phyloP scores from a whole-genome alignment of 2,329 filamentous ascomycete genomes.

The Coleophoma cylindrospora region DNA sequence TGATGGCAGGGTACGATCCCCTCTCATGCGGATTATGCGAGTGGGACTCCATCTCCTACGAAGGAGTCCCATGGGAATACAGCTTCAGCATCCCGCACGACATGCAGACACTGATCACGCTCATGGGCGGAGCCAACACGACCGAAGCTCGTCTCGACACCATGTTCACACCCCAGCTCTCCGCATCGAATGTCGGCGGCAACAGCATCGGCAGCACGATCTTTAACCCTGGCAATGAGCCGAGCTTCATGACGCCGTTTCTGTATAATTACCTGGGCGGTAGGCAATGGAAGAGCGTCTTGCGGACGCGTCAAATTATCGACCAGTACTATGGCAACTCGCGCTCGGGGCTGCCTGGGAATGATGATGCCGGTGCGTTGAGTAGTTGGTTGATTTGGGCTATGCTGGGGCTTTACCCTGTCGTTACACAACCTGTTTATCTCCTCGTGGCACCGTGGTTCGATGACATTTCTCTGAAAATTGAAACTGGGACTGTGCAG shows the following conservation, averaged over 20 bases:
- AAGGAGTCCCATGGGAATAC: conserved; percentile 48
- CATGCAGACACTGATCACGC: conserved; percentile 42
- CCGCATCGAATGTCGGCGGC: conserved; percentile 1
- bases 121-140: conserved; percentile 43
- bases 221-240: conserved; percentile 51
- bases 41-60: conserved; percentile 47
- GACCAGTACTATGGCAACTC: conserved; percentile 35
- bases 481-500: conserved; percentile 28
- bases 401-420: conserved; percentile 46
- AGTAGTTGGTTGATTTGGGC: conserved; percentile 46
- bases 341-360: conserved; percentile 36
- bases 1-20: conserved; percentile 40
- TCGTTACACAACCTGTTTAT: conserved; percentile 52
- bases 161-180: conserved; percentile 39
- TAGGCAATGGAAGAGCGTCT: conserved; percentile 30
- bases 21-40: conserved; percentile 48
- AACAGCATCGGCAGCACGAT: conserved; percentile 26
- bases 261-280: conserved; percentile 45
- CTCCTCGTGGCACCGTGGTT: conserved; percentile 46
- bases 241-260: conserved; percentile 45
- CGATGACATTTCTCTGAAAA: conserved; percentile 26
- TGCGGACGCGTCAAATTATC: conserved; percentile 28
- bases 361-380: conserved; percentile 40
- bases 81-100: conserved; percentile 54
- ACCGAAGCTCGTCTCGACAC: conserved; percentile 42